Percentiles rank a stretch among this genome's conserved stretches.
Conservation (phyloP, 139 green algal genomes). For the Chlorella sp. region DNA sequence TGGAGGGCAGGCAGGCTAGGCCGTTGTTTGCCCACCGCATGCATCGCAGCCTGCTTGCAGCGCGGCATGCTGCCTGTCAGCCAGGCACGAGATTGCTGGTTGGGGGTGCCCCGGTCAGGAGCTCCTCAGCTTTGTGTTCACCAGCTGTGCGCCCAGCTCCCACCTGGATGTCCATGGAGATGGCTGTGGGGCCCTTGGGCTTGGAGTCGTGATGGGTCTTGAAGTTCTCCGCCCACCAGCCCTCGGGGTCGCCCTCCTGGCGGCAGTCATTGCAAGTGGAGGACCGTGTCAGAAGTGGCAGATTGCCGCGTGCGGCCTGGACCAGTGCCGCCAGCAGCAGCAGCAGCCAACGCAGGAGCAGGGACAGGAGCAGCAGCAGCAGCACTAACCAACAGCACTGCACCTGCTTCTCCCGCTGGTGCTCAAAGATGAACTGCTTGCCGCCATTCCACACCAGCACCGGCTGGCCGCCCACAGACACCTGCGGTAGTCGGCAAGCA, state of each 20-base stretch:
- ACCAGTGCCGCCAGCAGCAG: no score
- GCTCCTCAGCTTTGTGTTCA: no score
- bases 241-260: conserved; percentile 81
- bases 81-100: no score
- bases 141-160: no score
- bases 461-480: conserved; percentile 39
- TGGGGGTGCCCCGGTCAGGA: no score
- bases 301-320: no score
- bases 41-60: conserved; percentile 92
- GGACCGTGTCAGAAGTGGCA: no score
- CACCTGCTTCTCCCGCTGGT: conserved; percentile 77
- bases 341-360: background rate
- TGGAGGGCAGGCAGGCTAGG: conserved; percentile 69
- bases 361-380: background rate
- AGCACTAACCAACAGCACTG: background rate
- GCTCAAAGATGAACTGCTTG: conserved; percentile 91
- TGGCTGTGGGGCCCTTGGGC: conserved; percentile 87
- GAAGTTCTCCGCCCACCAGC: conserved; percentile 95
- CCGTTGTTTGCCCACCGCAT: no score
- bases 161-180: conserved; percentile 94
- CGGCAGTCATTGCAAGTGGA: no score
- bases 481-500: no score
- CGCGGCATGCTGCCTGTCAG: conserved; percentile 95
- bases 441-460: conserved; percentile 80
- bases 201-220: conserved; percentile 87